phyloP scores from a whole-genome alignment of 2,329 filamentous ascomycete genomes.

The Zymoseptoria pseudotritici region DNA sequence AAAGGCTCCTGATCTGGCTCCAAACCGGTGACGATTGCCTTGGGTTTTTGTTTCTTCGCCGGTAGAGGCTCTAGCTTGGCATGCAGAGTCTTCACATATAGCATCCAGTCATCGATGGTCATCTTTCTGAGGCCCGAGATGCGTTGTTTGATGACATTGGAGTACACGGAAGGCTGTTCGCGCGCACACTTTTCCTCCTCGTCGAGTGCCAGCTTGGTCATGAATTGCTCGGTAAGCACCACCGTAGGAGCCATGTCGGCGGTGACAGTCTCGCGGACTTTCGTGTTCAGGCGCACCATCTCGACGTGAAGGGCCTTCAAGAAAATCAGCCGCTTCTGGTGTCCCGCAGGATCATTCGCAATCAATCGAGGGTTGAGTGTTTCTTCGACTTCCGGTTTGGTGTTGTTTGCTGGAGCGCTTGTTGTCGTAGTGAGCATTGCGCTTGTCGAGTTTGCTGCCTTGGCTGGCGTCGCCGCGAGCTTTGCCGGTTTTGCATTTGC shows the following conservation, averaged over 20 bases:
- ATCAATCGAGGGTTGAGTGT: constrained; percentile 60
- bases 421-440: constrained; percentile 1
- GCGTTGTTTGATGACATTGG: constrained; percentile 74
- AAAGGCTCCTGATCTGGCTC: constrained; percentile 59
- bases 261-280: constrained; percentile 9
- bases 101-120: constrained; percentile 61
- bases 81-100: constrained; percentile 19
- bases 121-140: constrained; percentile 72
- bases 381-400: constrained; percentile 16
- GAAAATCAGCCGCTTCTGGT: constrained; percentile 27
- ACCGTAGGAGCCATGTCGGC: constrained; percentile 42
- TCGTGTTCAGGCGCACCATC: constrained; percentile 57
- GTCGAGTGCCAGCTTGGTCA: constrained; percentile 63
- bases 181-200: constrained; percentile 70
- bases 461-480: constrained; percentile 1
- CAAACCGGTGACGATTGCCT: constrained; percentile 61
- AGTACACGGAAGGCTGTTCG: constrained; percentile 64
- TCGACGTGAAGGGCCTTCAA: constrained; percentile 59
- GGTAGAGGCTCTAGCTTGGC: constrained; percentile 20
- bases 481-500: constrained; percentile 1
- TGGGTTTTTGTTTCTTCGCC: constrained; percentile 11
- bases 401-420: constrained; percentile 9
- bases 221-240: constrained; percentile 54
- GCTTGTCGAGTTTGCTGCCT: background rate
- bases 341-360: constrained; percentile 39